A percentile compares a stretch with the other conserved stretches of the same genome.
These are phyloP conservation scores for Scenedesmus sp. DNA, from an alignment of 163 green algal genomes.

Conservation along the genomic window DNA sequence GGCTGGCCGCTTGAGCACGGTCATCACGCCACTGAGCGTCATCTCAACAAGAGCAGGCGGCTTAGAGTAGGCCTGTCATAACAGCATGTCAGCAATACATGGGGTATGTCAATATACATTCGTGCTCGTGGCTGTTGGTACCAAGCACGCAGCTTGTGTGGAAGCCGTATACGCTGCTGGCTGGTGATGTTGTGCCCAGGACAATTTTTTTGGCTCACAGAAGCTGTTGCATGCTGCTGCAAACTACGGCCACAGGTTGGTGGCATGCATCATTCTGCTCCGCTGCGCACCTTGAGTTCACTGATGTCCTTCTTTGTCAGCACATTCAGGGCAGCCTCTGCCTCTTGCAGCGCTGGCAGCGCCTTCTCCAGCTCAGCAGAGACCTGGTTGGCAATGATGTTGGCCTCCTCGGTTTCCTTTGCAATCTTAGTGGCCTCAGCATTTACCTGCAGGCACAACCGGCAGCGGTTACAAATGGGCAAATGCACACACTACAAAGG, in stretches of 20 bases:
- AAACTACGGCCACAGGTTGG: not conserved
- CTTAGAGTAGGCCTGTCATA: conserved; percentile 83
- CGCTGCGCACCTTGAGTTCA: conserved; percentile 80
- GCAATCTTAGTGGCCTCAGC: conserved; percentile 87
- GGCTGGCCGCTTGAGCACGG: conserved; percentile 81
- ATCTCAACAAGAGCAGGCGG: conserved; percentile 88
- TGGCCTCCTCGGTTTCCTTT: conserved; percentile 89
- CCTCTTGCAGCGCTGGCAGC: conserved; percentile 85
- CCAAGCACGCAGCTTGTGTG: not conserved
- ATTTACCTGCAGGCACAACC: conserved; percentile 71
- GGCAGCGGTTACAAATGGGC: not conserved
- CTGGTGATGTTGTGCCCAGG: not conserved
- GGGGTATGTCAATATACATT: not conserved
- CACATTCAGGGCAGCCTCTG: conserved; percentile 91
- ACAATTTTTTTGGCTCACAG: not conserved
- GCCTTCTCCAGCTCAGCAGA: conserved; percentile 85
- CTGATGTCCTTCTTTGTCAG: conserved; percentile 94
- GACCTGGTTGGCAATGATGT: conserved; percentile 80
- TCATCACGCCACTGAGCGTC: conserved; percentile 77
- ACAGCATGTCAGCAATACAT: not conserved
- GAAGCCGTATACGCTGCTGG: not conserved
- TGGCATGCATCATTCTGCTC: not conserved
- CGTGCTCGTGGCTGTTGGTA: not conserved
- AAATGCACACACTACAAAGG: not conserved
- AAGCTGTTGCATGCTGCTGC: not conserved